Conservation (phyloP, 192 early-diverging fungal genomes). For the Phycomyces nitens region DNA sequence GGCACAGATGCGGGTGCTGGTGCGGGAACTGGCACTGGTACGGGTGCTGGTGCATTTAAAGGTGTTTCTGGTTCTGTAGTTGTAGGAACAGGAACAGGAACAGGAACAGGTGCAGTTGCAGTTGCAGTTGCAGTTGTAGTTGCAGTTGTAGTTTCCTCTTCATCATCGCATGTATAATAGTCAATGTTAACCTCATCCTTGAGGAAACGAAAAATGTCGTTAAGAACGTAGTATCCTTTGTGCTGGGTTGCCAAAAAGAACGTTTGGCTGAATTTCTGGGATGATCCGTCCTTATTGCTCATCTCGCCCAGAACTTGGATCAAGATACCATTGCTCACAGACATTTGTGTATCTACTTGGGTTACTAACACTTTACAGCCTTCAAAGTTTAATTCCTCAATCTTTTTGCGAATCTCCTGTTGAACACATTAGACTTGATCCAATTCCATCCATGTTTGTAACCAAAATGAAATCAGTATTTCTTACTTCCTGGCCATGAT, state of each 20-base stretch:
- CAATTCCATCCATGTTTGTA: neutral
- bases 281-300: slow-evolving; percentile 75
- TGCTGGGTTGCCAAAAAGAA: slow-evolving; percentile 89
- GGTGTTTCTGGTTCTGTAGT: neutral
- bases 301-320: slow-evolving; percentile 91
- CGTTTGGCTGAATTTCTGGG: slow-evolving; percentile 88
- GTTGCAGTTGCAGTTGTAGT: neutral
- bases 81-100: neutral
- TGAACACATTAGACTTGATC: neutral
- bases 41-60: too few species aligned
- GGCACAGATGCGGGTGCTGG: neutral
- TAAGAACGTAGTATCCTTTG: slow-evolving; percentile 88
- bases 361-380: slow-evolving; percentile 85
- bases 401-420: slow-evolving; percentile 80
- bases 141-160: slow-evolving; percentile 37
- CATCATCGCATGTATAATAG: slow-evolving; percentile 40
- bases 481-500: slow-evolving; percentile 69
- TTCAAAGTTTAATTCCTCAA: slow-evolving; percentile 72
- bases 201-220: slow-evolving; percentile 93
- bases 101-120: neutral
- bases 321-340: slow-evolving; percentile 73
- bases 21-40: too few species aligned
- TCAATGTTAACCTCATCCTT: slow-evolving; percentile 69
- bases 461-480: neutral
- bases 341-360: slow-evolving; percentile 82